Evolutionary conservation across 805 yeast genomes (phyloP), one percentile per base, ranked within the genome.

Genomic region (Candida chilensis): DNA sequence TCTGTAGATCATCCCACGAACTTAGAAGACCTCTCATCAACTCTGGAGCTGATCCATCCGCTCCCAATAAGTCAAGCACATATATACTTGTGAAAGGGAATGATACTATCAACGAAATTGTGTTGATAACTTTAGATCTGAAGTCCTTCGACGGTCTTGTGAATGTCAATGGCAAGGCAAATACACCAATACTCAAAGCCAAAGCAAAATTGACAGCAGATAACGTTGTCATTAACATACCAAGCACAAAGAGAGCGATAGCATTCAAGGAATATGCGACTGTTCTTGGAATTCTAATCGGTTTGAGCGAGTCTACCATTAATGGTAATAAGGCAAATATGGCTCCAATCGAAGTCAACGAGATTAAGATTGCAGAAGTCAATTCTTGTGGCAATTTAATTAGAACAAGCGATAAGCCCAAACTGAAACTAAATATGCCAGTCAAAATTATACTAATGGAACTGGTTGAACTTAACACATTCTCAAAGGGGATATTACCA

Each of bases 171-270:
- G 96, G 95, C n/a, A 76, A 57, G 2, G 83, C 73, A n/a, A 73
- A 47, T 1, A 85, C 31, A 0, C 95, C 90, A 34, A 88, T 60
- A 4, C 66, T 45, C 30, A 84, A 65, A 0, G 96, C 84, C 36
- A 92, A 63, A 2, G 96, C 67, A 49, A 88, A 92, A 54, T 92
- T 87, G 16, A 90, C 67, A 37, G 87, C 86, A 31, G 90, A 58
- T 25, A 87, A 57, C 0, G 94, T 74, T 6, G 85, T 73, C 25
- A 87, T 63, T 19, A 77, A 64, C 47, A 86, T 65, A 19, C 94
- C 77, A 31, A 81, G 11, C 6, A n/a, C 8, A 22, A 22, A 22
- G 11, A 22, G 13, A 7, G 25, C 25, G 13, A 22, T 22, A n/a
- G 25, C 11, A 22, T 22, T 22, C 13, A 22, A n/a, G 7, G 25